Evolutionary conservation across 352 stramenopile genomes (phyloP), one percentile per base, ranked within the genome.

Genomic region (Saprolegnia parasitica): DNA sequence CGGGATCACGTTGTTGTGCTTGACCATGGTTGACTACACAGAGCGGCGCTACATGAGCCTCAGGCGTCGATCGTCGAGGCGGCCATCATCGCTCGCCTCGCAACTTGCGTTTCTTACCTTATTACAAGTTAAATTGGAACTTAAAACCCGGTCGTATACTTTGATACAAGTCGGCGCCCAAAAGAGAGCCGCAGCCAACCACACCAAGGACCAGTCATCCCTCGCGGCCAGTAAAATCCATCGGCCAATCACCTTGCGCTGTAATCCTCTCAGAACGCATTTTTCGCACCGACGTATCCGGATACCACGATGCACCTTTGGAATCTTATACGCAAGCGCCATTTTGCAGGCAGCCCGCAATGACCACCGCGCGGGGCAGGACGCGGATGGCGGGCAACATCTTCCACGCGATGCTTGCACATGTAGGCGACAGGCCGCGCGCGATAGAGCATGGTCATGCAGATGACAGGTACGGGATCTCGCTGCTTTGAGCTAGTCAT

Each of bases 1-100:
- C 67, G 97, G 96, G 84, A 99, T 95, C 78, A 99, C 91, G 86
- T 99, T 99, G 87, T 99, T 99, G 87, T 99, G 97, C 91, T 99
- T 99, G 74, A 99, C 95, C 96, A 94, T 93, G 76, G 91, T 94
- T 87, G 73, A 79, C 52, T 60, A 60, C 52, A 60, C 40, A 55
- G 50, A 11, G 6, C n/a, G n/a, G n/a, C n/a, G n/a, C n/a, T n/a
- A n/a, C 58, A 66, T 52, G 26, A 66, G 26, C 26, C 21, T 50
- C 58, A 0, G 1, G 26, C 26, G 40, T 54, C 21, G n/a, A 26
- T 66, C 18, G 58, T 1, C 58, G 1, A 24, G 29, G 24, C 21
- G n/a, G 24, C n/a, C 26, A 66, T n/a, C 23, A 40, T 52, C 23
- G 29, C 57, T 42, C 5, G 21, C 54, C 16, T 23, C 9, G 18